These are phyloP conservation scores for Schwanniomyces polymorphus DNA, from an alignment of 805 yeast species.

Conservation along the genomic window DNA sequence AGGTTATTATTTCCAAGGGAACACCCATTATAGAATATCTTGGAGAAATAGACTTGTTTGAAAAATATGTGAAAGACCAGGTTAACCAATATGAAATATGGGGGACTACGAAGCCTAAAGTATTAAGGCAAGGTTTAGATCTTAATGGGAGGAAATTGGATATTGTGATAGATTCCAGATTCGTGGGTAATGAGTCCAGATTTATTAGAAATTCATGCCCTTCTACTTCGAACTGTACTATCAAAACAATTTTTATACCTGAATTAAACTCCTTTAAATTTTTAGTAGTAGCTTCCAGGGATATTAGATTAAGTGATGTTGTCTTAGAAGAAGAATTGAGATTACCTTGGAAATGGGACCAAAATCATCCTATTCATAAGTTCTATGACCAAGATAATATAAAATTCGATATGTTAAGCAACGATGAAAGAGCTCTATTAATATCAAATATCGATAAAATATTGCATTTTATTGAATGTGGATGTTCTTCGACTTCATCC, in stretches of 20 bases:
- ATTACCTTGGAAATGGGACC: conserved; percentile 89
- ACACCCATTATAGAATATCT: conserved; percentile 59
- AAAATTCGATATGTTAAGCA: conserved; percentile 55
- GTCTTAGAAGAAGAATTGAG: conserved; percentile 61
- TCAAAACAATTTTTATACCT: conserved; percentile 48
- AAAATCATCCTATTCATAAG: conserved; percentile 66
- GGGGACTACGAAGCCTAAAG: conserved; percentile 61
- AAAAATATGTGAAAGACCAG: conserved; percentile 61
- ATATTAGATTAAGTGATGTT: conserved; percentile 38
- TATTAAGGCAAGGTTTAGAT: conserved; percentile 21
- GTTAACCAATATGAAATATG: conserved; percentile 74
- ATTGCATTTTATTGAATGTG: conserved; percentile 64
- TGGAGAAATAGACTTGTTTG: conserved; percentile 72
- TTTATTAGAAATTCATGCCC: conserved; percentile 74
- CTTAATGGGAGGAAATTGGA: conserved; percentile 34
- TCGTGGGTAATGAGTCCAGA: conserved; percentile 71
- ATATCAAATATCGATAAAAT: conserved; percentile 64
- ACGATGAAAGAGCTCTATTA: conserved; percentile 53
- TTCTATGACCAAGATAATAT: conserved; percentile 41
- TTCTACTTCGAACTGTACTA: conserved; percentile 63
- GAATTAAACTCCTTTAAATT: conserved; percentile 48
- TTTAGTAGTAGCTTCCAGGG: conserved; percentile 54
- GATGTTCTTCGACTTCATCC: conserved; percentile 43
- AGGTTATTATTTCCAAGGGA: conserved; percentile 38
- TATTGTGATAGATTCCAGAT: conserved; percentile 76